Evolutionary conservation across 2,329 filamentous ascomycete genomes (phyloP), one percentile per base, ranked within the genome.

Genomic region (Ceratocystis ficicola): DNA sequence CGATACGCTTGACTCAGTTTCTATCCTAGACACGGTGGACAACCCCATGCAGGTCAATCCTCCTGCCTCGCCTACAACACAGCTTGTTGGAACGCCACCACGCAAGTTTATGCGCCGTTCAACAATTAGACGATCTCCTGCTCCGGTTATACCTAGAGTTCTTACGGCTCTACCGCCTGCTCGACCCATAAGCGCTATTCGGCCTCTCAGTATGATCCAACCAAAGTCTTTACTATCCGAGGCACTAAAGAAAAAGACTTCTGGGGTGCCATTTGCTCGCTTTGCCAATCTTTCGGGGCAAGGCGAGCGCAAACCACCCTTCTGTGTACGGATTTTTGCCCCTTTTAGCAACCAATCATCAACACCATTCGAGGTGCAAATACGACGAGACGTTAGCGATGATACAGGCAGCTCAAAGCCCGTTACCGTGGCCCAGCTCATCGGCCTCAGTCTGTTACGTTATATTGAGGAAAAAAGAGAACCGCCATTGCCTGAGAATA

Each of bases 231-330:
- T 89, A 62, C 76, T 92, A 25, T 88, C 88, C 0, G 86, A 86
- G 64, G 85, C 86, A 4, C 78, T 93, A 28, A 88, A 87, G 70
- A 86, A 86, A 36, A 89, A 87, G 73, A 82, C 86, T 70, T 82
- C 84, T 20, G 81, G 85, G 1, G 84, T 88, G 71, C 88, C 89
- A 0, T 86, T 93, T 69, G 88, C 92, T 71, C 82, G 83, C 28
- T 94, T 90, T 74, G 88, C 88, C 1, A 83, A 86, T 17, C 80
- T 90, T 46, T 90, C 86, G 66, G 90, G 89, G 0, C 86, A 91
- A 72, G 89, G 87, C 20, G 89, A 92, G 68, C 82, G 87, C 5
- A 64, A 66, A n/a, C 88, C 86, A 62, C 89, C 89, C 2, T 79
- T 94, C 22, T 85, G 83, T 70, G 81, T 94, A 68, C 87, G 87